Conservation (phyloP, 441 rosid genomes). For the Mallotus repandus region DNA sequence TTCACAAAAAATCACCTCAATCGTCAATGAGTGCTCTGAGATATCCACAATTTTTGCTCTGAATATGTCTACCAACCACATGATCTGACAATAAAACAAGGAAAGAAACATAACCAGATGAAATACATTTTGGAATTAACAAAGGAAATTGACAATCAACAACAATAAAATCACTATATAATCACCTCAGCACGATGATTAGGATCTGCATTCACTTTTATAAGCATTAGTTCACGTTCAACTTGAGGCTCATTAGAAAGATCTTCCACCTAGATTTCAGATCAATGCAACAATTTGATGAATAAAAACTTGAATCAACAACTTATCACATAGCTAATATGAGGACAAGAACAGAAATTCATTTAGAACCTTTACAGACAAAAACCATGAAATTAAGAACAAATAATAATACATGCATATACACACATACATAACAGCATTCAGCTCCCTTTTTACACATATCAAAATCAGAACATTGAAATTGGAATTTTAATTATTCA, state of each 20-base stretch:
- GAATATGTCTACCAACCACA: slow-evolving; percentile 89
- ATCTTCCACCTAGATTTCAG: slow-evolving; percentile 67
- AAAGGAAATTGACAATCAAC: not conserved
- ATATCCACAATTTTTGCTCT: slow-evolving; percentile 89
- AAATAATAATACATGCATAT: no score
- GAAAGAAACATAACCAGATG: not conserved
- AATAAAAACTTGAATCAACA: slow-evolving; percentile 21
- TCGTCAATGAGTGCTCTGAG: slow-evolving; percentile 68
- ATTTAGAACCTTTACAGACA: not conserved
- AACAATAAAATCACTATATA: not conserved
- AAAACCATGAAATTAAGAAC: no score
- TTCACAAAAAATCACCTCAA: slow-evolving; percentile 53
- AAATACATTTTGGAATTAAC: not conserved
- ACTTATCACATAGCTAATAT: slow-evolving; percentile 18
- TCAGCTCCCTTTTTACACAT: not conserved
- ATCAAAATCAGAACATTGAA: not conserved
- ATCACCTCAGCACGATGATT: slow-evolving; percentile 65
- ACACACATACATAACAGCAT: not conserved
- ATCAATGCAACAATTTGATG: slow-evolving; percentile 10
- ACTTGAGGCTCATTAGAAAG: slow-evolving; percentile 88
- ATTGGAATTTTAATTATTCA: not conserved
- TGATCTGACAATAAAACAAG: slow-evolving; percentile 52
- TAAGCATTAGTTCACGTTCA: slow-evolving; percentile 90
- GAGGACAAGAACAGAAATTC: not conserved
- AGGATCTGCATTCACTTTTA: slow-evolving; percentile 68